These are phyloP conservation scores for Boletus rubropictus DNA, from an alignment of 768 basidiomycete genomes.

Conservation along the genomic window DNA sequence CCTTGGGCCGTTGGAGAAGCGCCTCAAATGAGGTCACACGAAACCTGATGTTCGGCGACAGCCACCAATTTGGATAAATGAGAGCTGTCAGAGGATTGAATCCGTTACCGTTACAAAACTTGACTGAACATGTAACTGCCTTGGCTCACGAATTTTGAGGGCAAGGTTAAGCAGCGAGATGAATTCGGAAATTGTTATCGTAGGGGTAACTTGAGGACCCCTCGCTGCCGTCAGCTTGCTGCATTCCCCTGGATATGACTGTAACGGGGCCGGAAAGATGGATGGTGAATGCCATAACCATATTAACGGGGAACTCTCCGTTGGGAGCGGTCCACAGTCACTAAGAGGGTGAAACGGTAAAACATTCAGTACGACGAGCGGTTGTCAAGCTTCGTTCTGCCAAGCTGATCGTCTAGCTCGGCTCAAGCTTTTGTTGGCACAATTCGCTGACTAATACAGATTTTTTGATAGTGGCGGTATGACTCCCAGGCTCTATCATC, in stretches of 20 bases:
- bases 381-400: constrained; percentile 14
- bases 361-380: constrained; percentile 9
- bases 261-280: constrained; percentile 26
- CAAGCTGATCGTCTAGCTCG: constrained; percentile 16
- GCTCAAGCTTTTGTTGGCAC: constrained; percentile 11
- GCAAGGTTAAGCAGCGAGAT: constrained; percentile 12
- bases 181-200: constrained; percentile 20
- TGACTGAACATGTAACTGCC: constrained; percentile 24
- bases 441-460: constrained; percentile 21
- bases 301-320: constrained; percentile 26
- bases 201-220: constrained; percentile 9
- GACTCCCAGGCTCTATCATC: constrained; percentile 18
- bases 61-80: constrained; percentile 30
- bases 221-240: constrained; percentile 24
- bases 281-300: constrained; percentile 26
- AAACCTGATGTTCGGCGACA: constrained; percentile 16
- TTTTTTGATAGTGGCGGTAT: neutral
- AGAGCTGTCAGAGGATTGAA: constrained; percentile 22
- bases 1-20: constrained; percentile 10
- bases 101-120: constrained; percentile 23
- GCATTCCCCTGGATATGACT: constrained; percentile 31
- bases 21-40: constrained; percentile 20
- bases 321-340: constrained; percentile 6
- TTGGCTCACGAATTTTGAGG: constrained; percentile 22
- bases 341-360: constrained; percentile 7